Base-by-base conservation (phyloP, 139 green algal genomes). In the Chlorella vulgaris region DNA sequence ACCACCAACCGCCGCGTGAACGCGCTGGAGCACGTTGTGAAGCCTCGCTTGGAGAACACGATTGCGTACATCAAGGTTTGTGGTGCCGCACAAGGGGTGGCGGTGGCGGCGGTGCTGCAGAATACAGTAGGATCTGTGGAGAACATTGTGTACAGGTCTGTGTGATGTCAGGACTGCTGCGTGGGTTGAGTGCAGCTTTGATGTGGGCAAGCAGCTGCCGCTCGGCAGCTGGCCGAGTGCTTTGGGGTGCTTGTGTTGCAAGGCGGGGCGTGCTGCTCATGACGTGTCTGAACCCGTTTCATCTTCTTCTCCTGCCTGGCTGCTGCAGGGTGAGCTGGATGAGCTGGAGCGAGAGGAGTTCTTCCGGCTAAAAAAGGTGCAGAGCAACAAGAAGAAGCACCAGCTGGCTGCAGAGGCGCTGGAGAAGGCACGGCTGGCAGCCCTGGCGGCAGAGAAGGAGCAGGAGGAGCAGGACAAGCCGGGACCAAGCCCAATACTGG, bases 271-370 rank as follows among this genome's bases (percentile, higher is more conserved):
- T n/a, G n/a, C n/a, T n/a, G n/a, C n/a, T n/a, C n/a, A n/a, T n/a
- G n/a, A n/a, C n/a, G n/a, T n/a, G n/a, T n/a, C n/a, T n/a, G n/a
- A n/a, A n/a, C n/a, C n/a, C n/a, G n/a, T n/a, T n/a, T n/a, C n/a
- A n/a, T n/a, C n/a, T n/a, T n/a, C n/a, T n/a, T n/a, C n/a, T n/a
- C 7, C 35, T 33, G 21, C 5, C n/a, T 43, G 19, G 24, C 55
- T 43, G 10, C 38, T 83, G 15, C 89, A 96, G 89, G 92, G 94
- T 19, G 97, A 99, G 90, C 92, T 99, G 55, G 97, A 99, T 79
- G 97, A 99, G 91, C 88, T 99, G 77, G 97, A 99, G 92, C 89
- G 97, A 29, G 97, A 99, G 89, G 97, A 99, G 87, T 99, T 99
- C 80, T 99, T 99, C 91, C 86, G 96, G 22, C 84, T 99, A 76